Percentiles rank a stretch among this genome's conserved stretches.
phyloP scores from a whole-genome alignment of 2,329 filamentous ascomycete genomes.

The Amauroascus verrucosus region DNA sequence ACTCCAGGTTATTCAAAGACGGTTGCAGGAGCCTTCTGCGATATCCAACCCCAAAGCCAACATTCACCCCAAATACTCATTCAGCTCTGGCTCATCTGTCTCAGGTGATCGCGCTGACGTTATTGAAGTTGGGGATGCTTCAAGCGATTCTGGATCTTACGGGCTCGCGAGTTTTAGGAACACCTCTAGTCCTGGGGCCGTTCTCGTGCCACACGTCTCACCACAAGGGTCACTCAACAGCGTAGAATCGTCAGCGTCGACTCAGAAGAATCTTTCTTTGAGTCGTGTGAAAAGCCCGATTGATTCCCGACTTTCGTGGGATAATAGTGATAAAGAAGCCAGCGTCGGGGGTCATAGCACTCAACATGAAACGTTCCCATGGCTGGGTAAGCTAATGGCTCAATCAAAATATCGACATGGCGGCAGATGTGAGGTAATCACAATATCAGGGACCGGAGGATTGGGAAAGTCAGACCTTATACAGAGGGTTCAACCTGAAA shows the following conservation, averaged over 20 bases:
- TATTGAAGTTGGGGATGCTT: conserved; percentile 43
- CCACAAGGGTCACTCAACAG: conserved; percentile 30
- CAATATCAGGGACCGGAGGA: conserved; percentile 47
- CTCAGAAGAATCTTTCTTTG: conserved; percentile 22
- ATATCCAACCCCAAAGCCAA: conserved; percentile 25
- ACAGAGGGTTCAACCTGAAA: conserved; percentile 47
- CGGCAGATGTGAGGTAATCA: conserved; percentile 51
- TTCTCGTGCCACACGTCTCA: conserved; percentile 20
- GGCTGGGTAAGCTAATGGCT: conserved; percentile 31
- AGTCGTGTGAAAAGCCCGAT: conserved; percentile 29
- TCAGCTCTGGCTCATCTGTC: conserved; percentile 45
- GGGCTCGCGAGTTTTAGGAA: conserved; percentile 29
- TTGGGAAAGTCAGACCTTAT: conserved; percentile 52
- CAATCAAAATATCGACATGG: conserved; percentile 42
- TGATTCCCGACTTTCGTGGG: conserved; percentile 29
- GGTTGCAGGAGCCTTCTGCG: conserved; percentile 40
- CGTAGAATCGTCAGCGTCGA: conserved; percentile 28
- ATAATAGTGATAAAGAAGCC: conserved; percentile 31
- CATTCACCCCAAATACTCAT: conserved; percentile 36
- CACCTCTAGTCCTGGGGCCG: conserved; percentile 20
- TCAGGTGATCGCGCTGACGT: conserved; percentile 43
- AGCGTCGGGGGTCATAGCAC: neutral
- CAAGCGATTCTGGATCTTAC: conserved; percentile 45
- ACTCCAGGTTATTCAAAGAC: conserved; percentile 62
- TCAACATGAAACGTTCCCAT: conserved; percentile 14